Percentiles rank a stretch among this genome's conserved stretches.
phyloP scores from a whole-genome alignment of 441 rosid genomes.

The Capsella rubella region DNA sequence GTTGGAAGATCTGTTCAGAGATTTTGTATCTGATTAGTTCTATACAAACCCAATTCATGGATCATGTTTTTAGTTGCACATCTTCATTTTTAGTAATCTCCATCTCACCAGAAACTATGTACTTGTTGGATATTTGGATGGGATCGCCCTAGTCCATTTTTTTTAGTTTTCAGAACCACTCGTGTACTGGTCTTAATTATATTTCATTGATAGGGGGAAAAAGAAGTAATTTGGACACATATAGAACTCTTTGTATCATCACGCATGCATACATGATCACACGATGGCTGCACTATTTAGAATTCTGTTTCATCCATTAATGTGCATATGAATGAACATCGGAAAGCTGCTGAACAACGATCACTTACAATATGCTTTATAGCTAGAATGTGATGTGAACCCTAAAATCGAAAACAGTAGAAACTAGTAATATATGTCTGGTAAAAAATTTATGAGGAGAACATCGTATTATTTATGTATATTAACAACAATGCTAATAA shows the following conservation, averaged over 20 bases:
- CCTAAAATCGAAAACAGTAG: background rate
- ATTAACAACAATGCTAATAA: background rate
- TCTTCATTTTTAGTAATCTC: slow-evolving; percentile 9
- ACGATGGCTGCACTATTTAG: too few relatives aligned
- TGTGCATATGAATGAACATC: too few relatives aligned
- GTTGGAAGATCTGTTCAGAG: slow-evolving; percentile 49
- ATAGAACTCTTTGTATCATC: too few relatives aligned
- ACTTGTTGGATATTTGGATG: background rate
- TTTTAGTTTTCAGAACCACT: background rate
- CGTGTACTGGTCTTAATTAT: background rate
- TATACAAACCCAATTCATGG: slow-evolving; percentile 11
- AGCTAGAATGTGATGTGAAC: background rate
- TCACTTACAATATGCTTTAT: too few relatives aligned
- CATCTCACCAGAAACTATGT: background rate
- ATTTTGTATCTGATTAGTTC: slow-evolving; percentile 42
- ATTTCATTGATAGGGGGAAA: background rate
- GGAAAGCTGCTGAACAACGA: too few relatives aligned
- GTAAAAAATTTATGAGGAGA: background rate
- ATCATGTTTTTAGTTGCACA: slow-evolving; percentile 11
- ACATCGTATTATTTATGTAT: too few relatives aligned
- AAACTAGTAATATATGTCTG: background rate
- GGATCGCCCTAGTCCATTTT: background rate
- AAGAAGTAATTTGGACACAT: too few relatives aligned
- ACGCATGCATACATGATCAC: too few relatives aligned
- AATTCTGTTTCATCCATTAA: too few relatives aligned